Evolutionary conservation across 179 eudicot genomes (phyloP).

Genomic region (Pouteria campechiana): DNA sequence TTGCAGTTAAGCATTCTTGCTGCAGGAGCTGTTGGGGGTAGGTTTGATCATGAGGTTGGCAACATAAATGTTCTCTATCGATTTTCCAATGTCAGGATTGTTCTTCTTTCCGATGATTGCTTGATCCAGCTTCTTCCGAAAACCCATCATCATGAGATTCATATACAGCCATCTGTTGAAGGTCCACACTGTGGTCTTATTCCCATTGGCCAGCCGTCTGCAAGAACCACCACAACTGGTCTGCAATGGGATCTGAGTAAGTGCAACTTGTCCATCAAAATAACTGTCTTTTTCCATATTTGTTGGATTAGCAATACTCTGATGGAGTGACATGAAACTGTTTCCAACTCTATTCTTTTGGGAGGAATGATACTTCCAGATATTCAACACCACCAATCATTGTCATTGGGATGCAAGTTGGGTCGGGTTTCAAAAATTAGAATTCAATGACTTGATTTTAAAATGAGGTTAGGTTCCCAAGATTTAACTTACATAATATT

Average conservation of each 20-base stretch:
- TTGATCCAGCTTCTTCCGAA: constrained; percentile 77
- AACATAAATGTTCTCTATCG: constrained; percentile 68
- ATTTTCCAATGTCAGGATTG: constrained; percentile 50
- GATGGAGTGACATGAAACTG: too few relatives aligned
- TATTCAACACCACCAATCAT: too few relatives aligned
- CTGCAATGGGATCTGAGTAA: constrained; percentile 84
- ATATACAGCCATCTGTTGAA: constrained; percentile 49
- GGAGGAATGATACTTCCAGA: too few relatives aligned
- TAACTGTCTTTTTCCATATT: too few relatives aligned
- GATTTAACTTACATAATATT: too few relatives aligned
- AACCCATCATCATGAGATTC: constrained; percentile 63
- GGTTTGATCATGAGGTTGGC: constrained; percentile 94
- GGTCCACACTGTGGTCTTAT: constrained; percentile 97
- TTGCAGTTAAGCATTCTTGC: constrained; percentile 71
- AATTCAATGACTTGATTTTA: too few relatives aligned
- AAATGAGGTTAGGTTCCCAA: too few relatives aligned
- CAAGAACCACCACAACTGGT: constrained; percentile 68
- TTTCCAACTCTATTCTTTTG: too few relatives aligned
- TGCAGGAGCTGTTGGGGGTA: constrained; percentile 89
- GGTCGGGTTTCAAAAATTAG: too few relatives aligned
- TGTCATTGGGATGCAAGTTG: too few relatives aligned
- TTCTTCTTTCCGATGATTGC: constrained; percentile 81
- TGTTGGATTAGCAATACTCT: too few relatives aligned
- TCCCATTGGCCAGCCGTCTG: constrained; percentile 55
- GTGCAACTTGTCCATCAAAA: constrained; percentile 18